Base-by-base conservation (phyloP, 768 basidiomycete genomes). In the Daedaleopsis nitida region DNA sequence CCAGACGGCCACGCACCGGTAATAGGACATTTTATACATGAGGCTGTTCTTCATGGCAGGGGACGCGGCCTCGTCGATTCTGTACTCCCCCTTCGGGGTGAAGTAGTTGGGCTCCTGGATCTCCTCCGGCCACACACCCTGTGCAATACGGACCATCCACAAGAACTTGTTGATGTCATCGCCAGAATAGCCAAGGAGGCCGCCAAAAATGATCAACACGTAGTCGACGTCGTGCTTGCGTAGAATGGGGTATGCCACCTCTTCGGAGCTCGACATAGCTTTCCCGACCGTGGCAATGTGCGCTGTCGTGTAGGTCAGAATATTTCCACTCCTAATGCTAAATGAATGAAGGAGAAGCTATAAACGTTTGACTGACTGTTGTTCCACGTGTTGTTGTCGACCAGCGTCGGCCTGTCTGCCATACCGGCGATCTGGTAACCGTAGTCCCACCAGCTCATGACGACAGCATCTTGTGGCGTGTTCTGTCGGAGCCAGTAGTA, bases 391-490 rank as follows among this genome's bases (percentile, higher is more conserved):
- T 98, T 98, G 78, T 99, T 98, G 75, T 99, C 96, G 19, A 98
- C 96, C 66, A 98, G 77, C 1, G 96, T 98, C 14, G 94, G 88
- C 48, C 96, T 80, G 77, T 98, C 95, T 23, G 97, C 96, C 92
- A 98, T 97, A 43, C 97, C 97, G 43, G 97, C 97, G 70, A 98
- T 98, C 75, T 98, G 96, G 73, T 99, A 98, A 32, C 96, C 97
- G 67, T 98, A 99, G 77, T 98, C 97, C 97, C 97, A 98, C 97
- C 97, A 99, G 62, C 91, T 93, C 94, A 96, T 96, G 24, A 98
- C 88, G 35, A 98, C 96, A 6, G 94, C 87, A 62, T 92, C 88
- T 74, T 94, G 80, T 6, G 89, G 83, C 2, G 97, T 99, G 77
- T 98, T 99, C 77, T 96, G 91, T 55, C 97, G 83, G 51, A 99